Evolutionary conservation across 495 filamentous ascomycete species (phyloP).

Genomic region (Staphylotrichum longicolle): DNA sequence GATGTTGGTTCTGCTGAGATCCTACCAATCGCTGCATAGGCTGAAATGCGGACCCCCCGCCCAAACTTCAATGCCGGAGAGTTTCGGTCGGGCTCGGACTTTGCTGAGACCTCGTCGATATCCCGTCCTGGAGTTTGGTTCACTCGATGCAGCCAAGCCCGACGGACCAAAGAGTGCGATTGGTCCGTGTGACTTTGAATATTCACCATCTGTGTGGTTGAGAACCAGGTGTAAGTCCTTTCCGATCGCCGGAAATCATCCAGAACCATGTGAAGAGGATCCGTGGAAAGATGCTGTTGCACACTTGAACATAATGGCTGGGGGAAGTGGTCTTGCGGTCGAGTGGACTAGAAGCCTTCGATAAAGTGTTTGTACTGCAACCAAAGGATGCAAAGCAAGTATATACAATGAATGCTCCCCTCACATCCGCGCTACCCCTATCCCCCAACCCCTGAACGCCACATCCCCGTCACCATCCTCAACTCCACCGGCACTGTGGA

Average conservation of each 20-base stretch:
- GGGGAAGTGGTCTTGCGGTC: no score
- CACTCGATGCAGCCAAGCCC: no score
- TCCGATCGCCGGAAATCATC: no score
- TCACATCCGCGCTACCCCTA: neutral
- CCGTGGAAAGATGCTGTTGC: no score
- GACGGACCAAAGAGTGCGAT: no score
- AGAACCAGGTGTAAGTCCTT: no score
- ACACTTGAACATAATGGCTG: no score
- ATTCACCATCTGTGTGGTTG: no score
- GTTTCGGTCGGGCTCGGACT: neutral
- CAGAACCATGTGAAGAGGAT: no score
- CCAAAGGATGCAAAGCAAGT: slow-evolving; percentile 1
- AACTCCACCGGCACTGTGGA: neutral
- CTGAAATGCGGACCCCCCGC: slow-evolving; percentile 8
- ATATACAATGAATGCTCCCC: neutral
- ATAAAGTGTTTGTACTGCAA: slow-evolving; percentile 5
- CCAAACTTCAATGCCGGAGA: neutral
- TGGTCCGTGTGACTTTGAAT: no score
- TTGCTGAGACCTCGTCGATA: neutral
- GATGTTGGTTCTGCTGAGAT: neutral
- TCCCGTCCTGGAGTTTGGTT: neutral
- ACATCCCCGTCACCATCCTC: neutral
- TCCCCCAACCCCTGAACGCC: slow-evolving; percentile 11
- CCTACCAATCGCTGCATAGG: neutral
- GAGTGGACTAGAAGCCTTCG: neutral